Evolutionary conservation across 768 basidiomycete genomes (phyloP).

Genomic region (Macrolepiota dolichaula): DNA sequence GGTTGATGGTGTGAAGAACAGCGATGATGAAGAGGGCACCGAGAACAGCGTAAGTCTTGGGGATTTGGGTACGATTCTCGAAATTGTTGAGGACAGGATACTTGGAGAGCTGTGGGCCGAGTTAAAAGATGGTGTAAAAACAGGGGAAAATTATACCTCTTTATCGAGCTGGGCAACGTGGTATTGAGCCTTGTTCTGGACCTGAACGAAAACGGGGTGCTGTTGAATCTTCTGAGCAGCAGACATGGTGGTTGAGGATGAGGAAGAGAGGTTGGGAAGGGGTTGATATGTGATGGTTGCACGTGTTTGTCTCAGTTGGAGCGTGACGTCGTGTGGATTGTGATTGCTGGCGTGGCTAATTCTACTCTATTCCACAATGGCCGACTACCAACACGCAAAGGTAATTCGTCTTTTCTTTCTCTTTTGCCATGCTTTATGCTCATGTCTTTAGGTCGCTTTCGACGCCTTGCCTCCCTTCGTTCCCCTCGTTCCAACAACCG

Average conservation of each 20-base stretch:
- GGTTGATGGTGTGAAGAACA: constrained; percentile 81
- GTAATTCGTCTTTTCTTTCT: constrained; percentile 27
- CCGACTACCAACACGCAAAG: constrained; percentile 52
- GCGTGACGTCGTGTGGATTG: constrained; percentile 36
- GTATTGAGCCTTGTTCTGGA: constrained; percentile 75
- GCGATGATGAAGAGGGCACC: constrained; percentile 65
- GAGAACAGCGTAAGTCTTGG: constrained; percentile 88
- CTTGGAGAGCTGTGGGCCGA: constrained; percentile 60
- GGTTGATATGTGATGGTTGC: constrained; percentile 55
- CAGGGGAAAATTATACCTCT: constrained; percentile 58
- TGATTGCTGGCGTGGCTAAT: constrained; percentile 13
- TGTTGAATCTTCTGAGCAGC: constrained; percentile 80
- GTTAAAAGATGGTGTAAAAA: neutral
- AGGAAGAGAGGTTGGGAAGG: constrained; percentile 18
- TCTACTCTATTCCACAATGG: constrained; percentile 36
- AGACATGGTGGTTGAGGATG: constrained; percentile 53
- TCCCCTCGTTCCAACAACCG: constrained; percentile 61
- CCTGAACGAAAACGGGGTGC: constrained; percentile 85
- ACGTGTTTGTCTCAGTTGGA: constrained; percentile 54
- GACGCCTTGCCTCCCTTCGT: constrained; percentile 57
- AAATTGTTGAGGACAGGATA: constrained; percentile 82
- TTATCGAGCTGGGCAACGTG: constrained; percentile 93
- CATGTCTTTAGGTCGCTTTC: constrained; percentile 28
- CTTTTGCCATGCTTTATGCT: constrained; percentile 26
- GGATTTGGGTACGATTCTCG: constrained; percentile 88